phyloP scores from a whole-genome alignment of 768 basidiomycete genomes.

The Guyanaporus albipodus region DNA sequence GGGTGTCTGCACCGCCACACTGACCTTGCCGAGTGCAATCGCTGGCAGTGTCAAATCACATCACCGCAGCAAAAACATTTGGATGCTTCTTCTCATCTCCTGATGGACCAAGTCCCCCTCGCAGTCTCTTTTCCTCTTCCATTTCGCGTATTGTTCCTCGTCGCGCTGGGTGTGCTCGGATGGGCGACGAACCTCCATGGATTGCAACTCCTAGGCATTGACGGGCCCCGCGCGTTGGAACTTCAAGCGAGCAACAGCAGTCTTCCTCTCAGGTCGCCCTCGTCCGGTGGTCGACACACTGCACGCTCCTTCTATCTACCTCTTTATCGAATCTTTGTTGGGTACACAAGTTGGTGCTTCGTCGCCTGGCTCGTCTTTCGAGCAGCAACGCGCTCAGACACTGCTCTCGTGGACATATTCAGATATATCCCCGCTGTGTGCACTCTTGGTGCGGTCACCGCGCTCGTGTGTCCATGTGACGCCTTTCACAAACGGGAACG shows the following conservation, averaged over 20 bases:
- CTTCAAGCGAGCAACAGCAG: slow-evolving; percentile 29
- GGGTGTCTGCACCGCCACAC: background rate
- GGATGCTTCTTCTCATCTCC: too few relatives aligned
- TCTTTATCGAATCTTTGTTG: slow-evolving; percentile 62
- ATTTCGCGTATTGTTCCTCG: slow-evolving; percentile 81
- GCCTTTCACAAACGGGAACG: slow-evolving; percentile 67
- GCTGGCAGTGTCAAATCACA: too few relatives aligned
- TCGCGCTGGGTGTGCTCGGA: slow-evolving; percentile 74
- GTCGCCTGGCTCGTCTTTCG: slow-evolving; percentile 69
- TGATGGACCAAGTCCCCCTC: too few relatives aligned
- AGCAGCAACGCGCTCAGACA: slow-evolving; percentile 52
- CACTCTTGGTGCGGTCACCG: slow-evolving; percentile 50
- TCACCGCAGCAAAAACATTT: too few relatives aligned
- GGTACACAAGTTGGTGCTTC: slow-evolving; percentile 59
- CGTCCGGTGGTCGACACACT: slow-evolving; percentile 22
- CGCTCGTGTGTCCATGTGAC: slow-evolving; percentile 65
- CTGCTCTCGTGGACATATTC: slow-evolving; percentile 63
- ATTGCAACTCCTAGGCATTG: slow-evolving; percentile 68
- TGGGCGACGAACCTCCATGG: slow-evolving; percentile 95
- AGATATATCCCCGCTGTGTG: slow-evolving; percentile 74
- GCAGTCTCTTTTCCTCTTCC: slow-evolving; percentile 78
- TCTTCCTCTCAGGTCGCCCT: slow-evolving; percentile 22
- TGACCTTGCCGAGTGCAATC: too few relatives aligned
- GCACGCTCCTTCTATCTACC: slow-evolving; percentile 47
- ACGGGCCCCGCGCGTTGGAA: slow-evolving; percentile 69